A percentile compares a stretch with the other conserved stretches of the same genome.
Conservation (phyloP, 2,329 filamentous ascomycete species). For the Penicillium brasilianum region DNA sequence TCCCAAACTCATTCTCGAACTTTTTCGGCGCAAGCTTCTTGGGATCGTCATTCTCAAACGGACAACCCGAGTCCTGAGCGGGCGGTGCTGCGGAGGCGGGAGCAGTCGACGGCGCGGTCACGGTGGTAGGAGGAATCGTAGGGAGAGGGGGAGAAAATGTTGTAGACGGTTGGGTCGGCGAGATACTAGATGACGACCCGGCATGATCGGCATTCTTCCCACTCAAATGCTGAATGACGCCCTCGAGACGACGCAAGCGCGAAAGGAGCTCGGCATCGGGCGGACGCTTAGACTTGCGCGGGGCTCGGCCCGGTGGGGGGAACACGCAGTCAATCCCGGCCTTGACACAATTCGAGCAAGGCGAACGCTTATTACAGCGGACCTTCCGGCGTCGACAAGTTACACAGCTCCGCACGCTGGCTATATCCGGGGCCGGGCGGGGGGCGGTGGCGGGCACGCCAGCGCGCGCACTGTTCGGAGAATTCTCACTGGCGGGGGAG, state of each 20-base stretch:
- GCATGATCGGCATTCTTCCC: constrained; percentile 44
- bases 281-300: constrained; percentile 62
- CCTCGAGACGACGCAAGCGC: constrained; percentile 62
- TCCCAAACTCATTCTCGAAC: constrained; percentile 54
- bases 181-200: constrained; percentile 22
- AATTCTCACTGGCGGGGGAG: constrained; percentile 25
- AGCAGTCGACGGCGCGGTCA: constrained; percentile 3
- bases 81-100: not conserved
- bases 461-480: constrained; percentile 18
- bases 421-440: constrained; percentile 24
- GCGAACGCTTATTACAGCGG: constrained; percentile 54
- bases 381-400: constrained; percentile 56
- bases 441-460: constrained; percentile 23
- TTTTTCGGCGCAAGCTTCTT: constrained; percentile 28
- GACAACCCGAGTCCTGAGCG: constrained; percentile 15
- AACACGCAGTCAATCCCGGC: constrained; percentile 65
- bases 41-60: constrained; percentile 31
- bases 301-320: constrained; percentile 64
- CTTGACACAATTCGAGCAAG: constrained; percentile 55
- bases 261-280: constrained; percentile 65
- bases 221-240: constrained; percentile 64
- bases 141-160: constrained; percentile 14
- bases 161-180: constrained; percentile 13
- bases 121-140: constrained; percentile 12
- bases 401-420: constrained; percentile 51